A percentile compares a stretch with the other conserved stretches of the same genome.
These are phyloP conservation scores for Fallopia convolvulus DNA, from an alignment of 148 eudicot genomes.

Conservation along the genomic window DNA sequence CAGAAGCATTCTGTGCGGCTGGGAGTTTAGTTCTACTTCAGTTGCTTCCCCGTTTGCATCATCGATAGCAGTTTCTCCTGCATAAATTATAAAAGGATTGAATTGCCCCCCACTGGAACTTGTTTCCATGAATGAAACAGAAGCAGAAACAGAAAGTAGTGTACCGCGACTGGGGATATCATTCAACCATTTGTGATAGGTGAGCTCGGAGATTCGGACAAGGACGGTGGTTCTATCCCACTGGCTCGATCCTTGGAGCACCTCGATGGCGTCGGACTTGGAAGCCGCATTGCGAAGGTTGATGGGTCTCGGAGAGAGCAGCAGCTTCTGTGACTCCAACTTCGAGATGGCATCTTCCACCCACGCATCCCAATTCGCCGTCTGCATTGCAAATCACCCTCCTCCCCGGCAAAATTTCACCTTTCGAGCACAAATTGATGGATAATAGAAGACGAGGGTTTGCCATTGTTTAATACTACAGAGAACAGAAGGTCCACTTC, in stretches of 20 bases:
- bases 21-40: conserved; percentile 11
- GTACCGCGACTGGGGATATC: conserved; percentile 73
- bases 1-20: conserved; percentile 46
- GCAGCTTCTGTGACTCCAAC: conserved; percentile 54
- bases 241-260: conserved; percentile 52
- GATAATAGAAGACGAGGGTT: background rate
- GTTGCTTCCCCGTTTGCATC: background rate
- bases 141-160: too few relatives aligned
- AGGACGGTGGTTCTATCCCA: conserved; percentile 83
- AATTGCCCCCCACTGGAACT: too few relatives aligned
- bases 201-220: conserved; percentile 45
- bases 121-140: too few relatives aligned
- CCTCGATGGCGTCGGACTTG: conserved; percentile 27
- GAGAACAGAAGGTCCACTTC: too few relatives aligned
- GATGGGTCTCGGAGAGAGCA: conserved; percentile 83
- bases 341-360: conserved; percentile 56
- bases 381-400: conserved; percentile 8
- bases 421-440: background rate
- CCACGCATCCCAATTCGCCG: conserved; percentile 56
- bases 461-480: background rate
- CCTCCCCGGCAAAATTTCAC: background rate
- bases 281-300: conserved; percentile 25
- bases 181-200: conserved; percentile 62
- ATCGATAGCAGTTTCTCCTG: conserved; percentile 9
- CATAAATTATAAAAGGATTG: background rate